Conservation (phyloP, 768 basidiomycete genomes). For the Boletus rubropictus region DNA sequence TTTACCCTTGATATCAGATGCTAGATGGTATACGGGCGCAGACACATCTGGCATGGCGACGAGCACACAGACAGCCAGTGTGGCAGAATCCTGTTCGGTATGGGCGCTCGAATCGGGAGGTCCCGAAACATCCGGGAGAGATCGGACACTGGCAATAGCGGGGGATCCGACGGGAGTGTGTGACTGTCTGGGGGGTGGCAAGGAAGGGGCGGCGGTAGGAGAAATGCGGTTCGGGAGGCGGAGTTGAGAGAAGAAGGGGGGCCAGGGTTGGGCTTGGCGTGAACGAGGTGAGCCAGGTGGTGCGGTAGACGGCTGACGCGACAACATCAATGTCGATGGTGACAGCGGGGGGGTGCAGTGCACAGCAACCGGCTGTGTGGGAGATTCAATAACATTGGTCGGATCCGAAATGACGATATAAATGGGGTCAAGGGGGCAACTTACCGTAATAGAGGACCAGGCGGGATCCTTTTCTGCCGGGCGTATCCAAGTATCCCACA, state of each 20-base stretch:
- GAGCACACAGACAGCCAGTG: constrained; percentile 15
- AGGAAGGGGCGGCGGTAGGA: background rate
- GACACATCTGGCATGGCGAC: constrained; percentile 21
- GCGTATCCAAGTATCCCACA: constrained; percentile 17
- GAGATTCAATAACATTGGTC: background rate
- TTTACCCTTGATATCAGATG: constrained; percentile 17
- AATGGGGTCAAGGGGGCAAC: background rate
- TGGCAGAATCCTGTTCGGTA: constrained; percentile 1
- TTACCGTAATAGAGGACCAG: constrained; percentile 17
- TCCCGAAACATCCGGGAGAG: background rate
- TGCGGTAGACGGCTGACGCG: background rate
- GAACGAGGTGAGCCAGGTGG: background rate
- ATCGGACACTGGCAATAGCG: background rate
- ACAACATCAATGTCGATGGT: background rate
- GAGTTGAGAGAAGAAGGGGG: constrained; percentile 7
- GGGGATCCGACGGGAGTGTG: background rate
- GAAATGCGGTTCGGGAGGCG: constrained; percentile 3
- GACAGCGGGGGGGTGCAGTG: background rate
- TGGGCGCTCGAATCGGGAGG: background rate
- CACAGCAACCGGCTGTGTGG: constrained; percentile 16
- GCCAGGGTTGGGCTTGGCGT: background rate
- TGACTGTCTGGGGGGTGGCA: background rate
- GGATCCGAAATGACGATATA: background rate
- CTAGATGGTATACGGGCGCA: background rate
- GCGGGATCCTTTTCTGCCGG: background rate